Percentiles rank a stretch among this genome's conserved stretches.
Conservation (phyloP, 495 filamentous ascomycete species). For the Daldinia childiae region DNA sequence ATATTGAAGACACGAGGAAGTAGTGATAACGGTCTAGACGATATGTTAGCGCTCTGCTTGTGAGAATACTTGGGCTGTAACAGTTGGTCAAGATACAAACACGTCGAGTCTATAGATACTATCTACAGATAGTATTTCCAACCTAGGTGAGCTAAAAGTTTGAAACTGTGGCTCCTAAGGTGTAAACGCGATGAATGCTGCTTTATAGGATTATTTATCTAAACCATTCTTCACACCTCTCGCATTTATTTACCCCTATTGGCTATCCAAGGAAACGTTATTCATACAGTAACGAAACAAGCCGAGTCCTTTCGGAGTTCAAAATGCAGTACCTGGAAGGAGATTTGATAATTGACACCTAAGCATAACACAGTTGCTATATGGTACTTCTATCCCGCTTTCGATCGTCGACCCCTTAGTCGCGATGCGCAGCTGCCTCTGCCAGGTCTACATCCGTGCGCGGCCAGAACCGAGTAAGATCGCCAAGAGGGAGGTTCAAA, state of each 20-base stretch:
- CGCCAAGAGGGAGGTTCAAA: slow-evolving; percentile 62
- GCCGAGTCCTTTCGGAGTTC: background rate
- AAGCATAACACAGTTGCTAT: background rate
- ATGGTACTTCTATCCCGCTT: background rate
- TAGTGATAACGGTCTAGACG: background rate
- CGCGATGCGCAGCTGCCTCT: slow-evolving; percentile 46
- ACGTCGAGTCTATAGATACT: background rate
- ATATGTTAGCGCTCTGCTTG: background rate
- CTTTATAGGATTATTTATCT: background rate
- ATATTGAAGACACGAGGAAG: background rate
- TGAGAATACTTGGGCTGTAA: background rate
- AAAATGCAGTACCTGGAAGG: background rate
- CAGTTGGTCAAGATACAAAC: background rate
- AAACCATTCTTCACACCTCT: background rate
- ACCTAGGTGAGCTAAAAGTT: no score
- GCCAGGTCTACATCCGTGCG: slow-evolving; percentile 57
- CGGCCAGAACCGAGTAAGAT: slow-evolving; percentile 64
- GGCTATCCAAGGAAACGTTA: background rate
- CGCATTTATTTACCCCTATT: background rate
- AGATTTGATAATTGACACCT: background rate
- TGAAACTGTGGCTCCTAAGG: background rate
- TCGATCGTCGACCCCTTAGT: slow-evolving; percentile 24
- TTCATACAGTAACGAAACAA: background rate
- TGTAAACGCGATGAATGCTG: background rate
- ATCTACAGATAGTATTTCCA: no score